Conservation (phyloP, 495 filamentous ascomycete genomes). For the Penicillium silybi region DNA sequence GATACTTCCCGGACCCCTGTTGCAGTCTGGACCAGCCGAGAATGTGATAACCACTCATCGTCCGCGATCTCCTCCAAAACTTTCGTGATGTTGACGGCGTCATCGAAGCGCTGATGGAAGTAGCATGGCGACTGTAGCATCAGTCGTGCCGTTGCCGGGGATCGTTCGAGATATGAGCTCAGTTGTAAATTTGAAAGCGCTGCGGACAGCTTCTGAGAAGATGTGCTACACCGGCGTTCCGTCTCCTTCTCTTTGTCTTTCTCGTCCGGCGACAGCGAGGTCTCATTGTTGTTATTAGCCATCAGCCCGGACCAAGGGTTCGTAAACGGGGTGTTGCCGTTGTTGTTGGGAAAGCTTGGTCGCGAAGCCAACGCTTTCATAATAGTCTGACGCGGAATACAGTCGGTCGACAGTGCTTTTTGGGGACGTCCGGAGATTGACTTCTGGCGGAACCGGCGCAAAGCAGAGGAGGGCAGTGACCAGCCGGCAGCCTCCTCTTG, state of each 20-base stretch:
- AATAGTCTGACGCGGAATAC: conserved; percentile 78
- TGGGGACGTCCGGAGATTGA: conserved; percentile 49
- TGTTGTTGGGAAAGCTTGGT: conserved; percentile 51
- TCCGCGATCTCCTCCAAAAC: conserved; percentile 90
- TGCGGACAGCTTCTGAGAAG: conserved; percentile 60
- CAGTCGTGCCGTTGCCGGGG: conserved; percentile 59
- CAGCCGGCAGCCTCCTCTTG: conserved; percentile 31
- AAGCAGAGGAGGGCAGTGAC: conserved; percentile 28
- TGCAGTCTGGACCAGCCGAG: conserved; percentile 87
- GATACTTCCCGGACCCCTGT: conserved; percentile 92
- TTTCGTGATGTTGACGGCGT: conserved; percentile 90
- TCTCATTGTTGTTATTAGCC: conserved; percentile 21
- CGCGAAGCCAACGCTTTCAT: conserved; percentile 82
- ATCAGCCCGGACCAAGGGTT: conserved; percentile 46
- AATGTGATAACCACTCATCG: conserved; percentile 89
- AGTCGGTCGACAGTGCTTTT: conserved; percentile 63
- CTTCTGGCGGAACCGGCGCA: conserved; percentile 39
- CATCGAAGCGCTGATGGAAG: conserved; percentile 94
- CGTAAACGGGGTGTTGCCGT: conserved; percentile 46
- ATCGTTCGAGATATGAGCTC: conserved; percentile 38
- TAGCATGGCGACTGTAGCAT: conserved; percentile 87
- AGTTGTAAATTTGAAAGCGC: conserved; percentile 60
- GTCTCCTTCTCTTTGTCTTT: conserved; percentile 33
- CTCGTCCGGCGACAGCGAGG: conserved; percentile 30
- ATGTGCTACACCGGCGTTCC: conserved; percentile 45